These are phyloP conservation scores for Sequoiadendron giganteum DNA, from an alignment of 75 land plant genomes.

Conservation along the genomic window DNA sequence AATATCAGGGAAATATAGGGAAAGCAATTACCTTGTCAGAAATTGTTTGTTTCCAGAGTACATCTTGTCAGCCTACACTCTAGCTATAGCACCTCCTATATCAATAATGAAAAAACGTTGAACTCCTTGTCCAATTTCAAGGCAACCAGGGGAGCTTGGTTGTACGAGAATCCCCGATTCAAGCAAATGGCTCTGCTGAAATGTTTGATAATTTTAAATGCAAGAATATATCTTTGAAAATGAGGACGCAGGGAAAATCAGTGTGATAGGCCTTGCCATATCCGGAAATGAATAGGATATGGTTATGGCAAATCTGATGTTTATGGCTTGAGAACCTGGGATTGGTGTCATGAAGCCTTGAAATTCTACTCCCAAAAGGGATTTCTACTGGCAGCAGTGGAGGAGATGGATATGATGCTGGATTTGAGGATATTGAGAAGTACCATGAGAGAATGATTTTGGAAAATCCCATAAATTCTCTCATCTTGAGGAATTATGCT, in stretches of 20 bases:
- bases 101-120: background rate
- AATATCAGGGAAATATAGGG: background rate
- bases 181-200: conserved; percentile 2
- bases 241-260: background rate
- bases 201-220: background rate
- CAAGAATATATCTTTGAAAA: background rate
- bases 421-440: conserved; percentile 23
- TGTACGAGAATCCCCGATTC: background rate
- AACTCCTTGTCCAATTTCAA: conserved; percentile 11
- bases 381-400: conserved; percentile 12
- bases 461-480: conserved; percentile 37
- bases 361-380: background rate
- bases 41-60: conserved; percentile 13
- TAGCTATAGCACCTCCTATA: conserved; percentile 11
- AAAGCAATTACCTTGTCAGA: conserved; percentile 3
- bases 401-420: conserved; percentile 20
- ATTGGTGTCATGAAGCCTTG: conserved; percentile 13
- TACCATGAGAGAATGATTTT: conserved; percentile 48
- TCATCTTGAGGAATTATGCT: conserved; percentile 51
- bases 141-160: conserved; percentile 23
- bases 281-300: background rate
- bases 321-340: conserved; percentile 39
- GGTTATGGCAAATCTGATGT: conserved; percentile 11
- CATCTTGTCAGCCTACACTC: background rate
- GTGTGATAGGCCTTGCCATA: conserved; percentile 1